phyloP scores from a whole-genome alignment of 1,139 yeast species.

The Candida tetrigidarum region DNA sequence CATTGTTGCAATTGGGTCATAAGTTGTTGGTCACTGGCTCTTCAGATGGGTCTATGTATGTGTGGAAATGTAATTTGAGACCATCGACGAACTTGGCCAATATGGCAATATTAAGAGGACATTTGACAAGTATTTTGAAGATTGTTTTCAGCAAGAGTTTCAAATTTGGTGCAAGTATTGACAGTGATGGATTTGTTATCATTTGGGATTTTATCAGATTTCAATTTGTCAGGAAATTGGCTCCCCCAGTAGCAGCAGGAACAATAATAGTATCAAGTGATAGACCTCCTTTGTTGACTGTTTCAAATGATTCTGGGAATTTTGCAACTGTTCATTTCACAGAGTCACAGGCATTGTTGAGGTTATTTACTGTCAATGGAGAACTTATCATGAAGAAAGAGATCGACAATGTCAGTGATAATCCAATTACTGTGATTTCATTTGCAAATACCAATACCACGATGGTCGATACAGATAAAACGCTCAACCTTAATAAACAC shows the following conservation, averaged over 20 bases:
- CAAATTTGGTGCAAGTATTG: conserved; percentile 56
- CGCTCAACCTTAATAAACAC: conserved; percentile 30
- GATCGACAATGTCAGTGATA: conserved; percentile 19
- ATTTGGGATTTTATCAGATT: conserved; percentile 64
- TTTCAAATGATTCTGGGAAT: conserved; percentile 61
- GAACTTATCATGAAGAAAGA: conserved; percentile 31
- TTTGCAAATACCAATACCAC: conserved; percentile 40
- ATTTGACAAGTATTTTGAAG: conserved; percentile 43
- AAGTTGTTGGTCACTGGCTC: conserved; percentile 55
- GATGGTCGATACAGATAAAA: conserved; percentile 29
- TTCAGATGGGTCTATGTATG: conserved; percentile 56
- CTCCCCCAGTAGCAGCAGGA: conserved; percentile 16
- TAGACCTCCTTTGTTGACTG: conserved; percentile 33
- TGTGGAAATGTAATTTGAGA: conserved; percentile 50
- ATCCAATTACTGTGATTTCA: conserved; percentile 25
- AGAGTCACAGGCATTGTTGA: conserved; percentile 25
- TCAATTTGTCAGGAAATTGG: conserved; percentile 50
- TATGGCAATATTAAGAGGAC: conserved; percentile 57
- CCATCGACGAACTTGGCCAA: conserved; percentile 40
- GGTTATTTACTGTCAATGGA: conserved; percentile 60
- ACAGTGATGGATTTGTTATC: conserved; percentile 50
- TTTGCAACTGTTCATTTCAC: conserved; percentile 40
- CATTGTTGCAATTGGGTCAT: conserved; percentile 40
- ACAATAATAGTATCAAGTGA: too few relatives aligned
- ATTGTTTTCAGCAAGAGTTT: conserved; percentile 53